Evolutionary conservation across 2,329 filamentous ascomycete species (phyloP).

Genomic region (Calcarisporium arbuscula): DNA sequence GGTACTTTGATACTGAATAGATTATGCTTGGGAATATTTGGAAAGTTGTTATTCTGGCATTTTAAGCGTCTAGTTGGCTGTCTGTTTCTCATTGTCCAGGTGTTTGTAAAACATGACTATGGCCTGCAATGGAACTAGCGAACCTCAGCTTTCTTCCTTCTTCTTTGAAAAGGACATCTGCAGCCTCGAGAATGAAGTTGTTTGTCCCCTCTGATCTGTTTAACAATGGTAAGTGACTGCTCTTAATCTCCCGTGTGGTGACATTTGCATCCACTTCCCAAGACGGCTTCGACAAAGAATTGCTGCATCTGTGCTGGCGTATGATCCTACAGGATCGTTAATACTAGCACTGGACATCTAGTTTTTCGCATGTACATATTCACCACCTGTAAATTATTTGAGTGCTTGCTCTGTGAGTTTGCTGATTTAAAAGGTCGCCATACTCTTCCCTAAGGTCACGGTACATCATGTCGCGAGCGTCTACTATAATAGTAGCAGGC

Average conservation of each 20-base stretch:
- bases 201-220: constrained; percentile 35
- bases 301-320: constrained; percentile 33
- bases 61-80: no score
- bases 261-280: constrained; percentile 28
- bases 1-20: no score
- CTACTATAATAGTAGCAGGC: constrained; percentile 30
- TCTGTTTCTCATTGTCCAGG: no score
- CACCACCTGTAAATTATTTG: constrained; percentile 36
- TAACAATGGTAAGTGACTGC: constrained; percentile 44
- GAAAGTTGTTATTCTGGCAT: no score
- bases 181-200: constrained; percentile 24
- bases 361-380: constrained; percentile 40
- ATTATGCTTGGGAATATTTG: no score
- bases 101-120: no score
- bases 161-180: constrained; percentile 11
- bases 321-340: constrained; percentile 32
- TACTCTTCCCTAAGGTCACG: constrained; percentile 41
- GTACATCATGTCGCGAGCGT: constrained; percentile 38
- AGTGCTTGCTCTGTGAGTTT: constrained; percentile 35
- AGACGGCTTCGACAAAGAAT: constrained; percentile 30
- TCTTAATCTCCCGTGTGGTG: constrained; percentile 32
- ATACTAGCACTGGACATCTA: constrained; percentile 41
- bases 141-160: no score
- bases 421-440: constrained; percentile 31
- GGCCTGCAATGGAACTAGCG: no score